A percentile compares a stretch with the other conserved stretches of the same genome.
These are phyloP conservation scores for Paramecium primaurelia DNA, from an alignment of 73 alveolate species.

Conservation along the genomic window DNA sequence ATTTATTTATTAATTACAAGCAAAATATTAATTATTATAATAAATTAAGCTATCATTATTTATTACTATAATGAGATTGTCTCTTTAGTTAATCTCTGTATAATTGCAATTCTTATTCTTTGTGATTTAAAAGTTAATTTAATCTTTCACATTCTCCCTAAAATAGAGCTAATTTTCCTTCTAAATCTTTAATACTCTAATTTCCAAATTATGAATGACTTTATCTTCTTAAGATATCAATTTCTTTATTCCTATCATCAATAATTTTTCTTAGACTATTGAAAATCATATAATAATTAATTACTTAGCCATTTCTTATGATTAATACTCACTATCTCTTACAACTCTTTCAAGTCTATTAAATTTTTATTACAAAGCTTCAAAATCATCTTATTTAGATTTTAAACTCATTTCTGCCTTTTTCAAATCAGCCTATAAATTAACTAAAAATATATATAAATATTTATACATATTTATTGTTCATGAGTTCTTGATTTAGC, in stretches of 20 bases:
- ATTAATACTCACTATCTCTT: constrained; percentile 2
- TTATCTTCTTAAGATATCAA: constrained; percentile 5
- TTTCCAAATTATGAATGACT: background rate
- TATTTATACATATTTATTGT: background rate
- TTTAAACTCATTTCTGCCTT: background rate
- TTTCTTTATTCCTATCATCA: constrained; percentile 42
- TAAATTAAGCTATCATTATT: background rate
- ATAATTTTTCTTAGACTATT: background rate
- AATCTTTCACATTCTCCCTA: background rate
- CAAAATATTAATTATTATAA: background rate
- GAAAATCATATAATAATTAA: background rate
- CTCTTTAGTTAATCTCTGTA: constrained; percentile 24
- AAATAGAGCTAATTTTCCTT: background rate
- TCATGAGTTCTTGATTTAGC: constrained; percentile 15
- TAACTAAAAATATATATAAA: background rate
- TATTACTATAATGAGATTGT: background rate
- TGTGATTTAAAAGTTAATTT: background rate
- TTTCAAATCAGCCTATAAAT: constrained; percentile 3
- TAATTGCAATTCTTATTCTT: background rate
- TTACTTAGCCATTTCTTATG: background rate
- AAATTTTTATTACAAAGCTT: background rate
- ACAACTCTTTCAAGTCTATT: constrained; percentile 15
- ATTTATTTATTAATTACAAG: background rate
- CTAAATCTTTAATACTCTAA: background rate
- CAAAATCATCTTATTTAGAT: constrained; percentile 3